Evolutionary conservation across 441 rosid genomes (phyloP), one percentile per base, ranked within the genome.

Genomic region (Lepidium campestre): DNA sequence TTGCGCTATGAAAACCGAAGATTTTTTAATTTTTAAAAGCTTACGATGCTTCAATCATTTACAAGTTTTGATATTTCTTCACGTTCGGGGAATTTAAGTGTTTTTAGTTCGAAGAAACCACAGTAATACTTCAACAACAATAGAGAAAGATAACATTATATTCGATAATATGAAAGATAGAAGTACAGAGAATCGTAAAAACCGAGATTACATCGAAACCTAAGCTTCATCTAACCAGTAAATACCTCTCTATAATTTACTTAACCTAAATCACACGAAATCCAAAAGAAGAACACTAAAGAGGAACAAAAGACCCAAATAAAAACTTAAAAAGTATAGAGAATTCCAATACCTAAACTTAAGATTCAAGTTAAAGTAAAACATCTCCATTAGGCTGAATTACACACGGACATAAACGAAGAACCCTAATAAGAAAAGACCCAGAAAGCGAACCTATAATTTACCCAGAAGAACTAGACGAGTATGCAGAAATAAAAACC

Each of bases 201-300:
- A 63, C 70, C n/a, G 25, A 39, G 42, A 36, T 36, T 47, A 71
- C 75, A 71, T 29, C 15, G 58, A 71, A 71, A 29, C 52, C 56
- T 29, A 46, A 46, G 47, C 47, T 37, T 45, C 55, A 18, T 18
- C 37, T 17, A 7, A 56, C 56, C 39, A 46, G 57, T 35, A 57
- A 2, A 46, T 18, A 47, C 65, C 17, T 18, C 72, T 46, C 47
- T 44, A 45, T 56, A 15, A 2, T 34, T 57, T 15, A 3, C 48
- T 12, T 9, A 11, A 55, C 32, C 15, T 20, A 62, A 15, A 29
- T 4, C n/a, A 45, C 5, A 50, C 12, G 55, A n/a, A 7, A 25
- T 9, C 2, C 17, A 49, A 23, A 49, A 17, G 12, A 49, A 7
- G 34, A 49, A 49, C 18, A 18, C 35, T 49, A 49, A 49, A 1